A percentile compares a stretch with the other conserved stretches of the same genome.
phyloP scores from a whole-genome alignment of 2,329 filamentous ascomycete species.

The Scedosporium minutisporum region DNA sequence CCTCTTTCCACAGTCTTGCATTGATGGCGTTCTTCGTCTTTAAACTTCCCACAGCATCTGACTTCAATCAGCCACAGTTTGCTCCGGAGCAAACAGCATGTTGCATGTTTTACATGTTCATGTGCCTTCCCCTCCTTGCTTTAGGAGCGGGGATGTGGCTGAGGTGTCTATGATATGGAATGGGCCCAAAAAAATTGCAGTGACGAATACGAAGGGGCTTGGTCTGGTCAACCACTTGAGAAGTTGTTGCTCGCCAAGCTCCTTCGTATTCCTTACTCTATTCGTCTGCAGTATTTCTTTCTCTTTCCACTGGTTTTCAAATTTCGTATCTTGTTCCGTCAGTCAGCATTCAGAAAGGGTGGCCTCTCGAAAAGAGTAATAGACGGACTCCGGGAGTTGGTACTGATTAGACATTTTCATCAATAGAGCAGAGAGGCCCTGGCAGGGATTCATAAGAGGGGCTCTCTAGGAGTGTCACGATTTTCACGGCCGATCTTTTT shows the following conservation, averaged over 20 bases:
- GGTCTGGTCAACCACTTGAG: neutral
- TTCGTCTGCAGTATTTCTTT: slow-evolving; percentile 11
- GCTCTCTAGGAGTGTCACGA: slow-evolving; percentile 7
- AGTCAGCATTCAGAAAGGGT: slow-evolving; percentile 13
- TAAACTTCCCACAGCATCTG: neutral
- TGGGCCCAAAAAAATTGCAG: neutral
- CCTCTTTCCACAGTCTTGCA: slow-evolving; percentile 4
- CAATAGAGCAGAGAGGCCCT: slow-evolving; percentile 7
- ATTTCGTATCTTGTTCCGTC: slow-evolving; percentile 6
- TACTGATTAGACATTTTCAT: slow-evolving; percentile 17
- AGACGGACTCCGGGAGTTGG: slow-evolving; percentile 16
- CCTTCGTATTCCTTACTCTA: neutral
- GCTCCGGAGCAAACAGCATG: neutral
- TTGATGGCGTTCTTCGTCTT: slow-evolving; percentile 4
- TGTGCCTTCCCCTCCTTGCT: neutral
- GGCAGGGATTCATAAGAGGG: slow-evolving; percentile 5
- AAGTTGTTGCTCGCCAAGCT: neutral
- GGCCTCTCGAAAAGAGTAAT: slow-evolving; percentile 12
- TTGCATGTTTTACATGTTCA: neutral
- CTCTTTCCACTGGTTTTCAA: slow-evolving; percentile 8
- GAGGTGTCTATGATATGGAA: neutral
- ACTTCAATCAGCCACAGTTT: neutral
- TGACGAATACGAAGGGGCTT: neutral
- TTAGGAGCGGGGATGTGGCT: neutral
- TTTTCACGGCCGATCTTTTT: slow-evolving; percentile 7